Evolutionary conservation across 176 grass and related monocot species (phyloP).

Genomic region (Oropetium thomaeum): DNA sequence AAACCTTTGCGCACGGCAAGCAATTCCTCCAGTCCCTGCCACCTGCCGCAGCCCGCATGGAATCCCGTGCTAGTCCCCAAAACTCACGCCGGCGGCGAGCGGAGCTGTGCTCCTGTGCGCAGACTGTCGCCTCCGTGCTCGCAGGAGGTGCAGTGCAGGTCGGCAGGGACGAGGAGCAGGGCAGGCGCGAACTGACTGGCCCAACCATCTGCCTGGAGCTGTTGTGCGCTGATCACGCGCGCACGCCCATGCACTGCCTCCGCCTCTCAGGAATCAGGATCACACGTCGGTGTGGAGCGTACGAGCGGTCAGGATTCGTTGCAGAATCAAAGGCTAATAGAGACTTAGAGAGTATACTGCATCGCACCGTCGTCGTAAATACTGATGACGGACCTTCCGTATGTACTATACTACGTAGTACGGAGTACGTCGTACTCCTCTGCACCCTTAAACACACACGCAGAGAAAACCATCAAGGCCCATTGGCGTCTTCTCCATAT

Average conservation of each 20-base stretch:
- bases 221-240: too few species aligned
- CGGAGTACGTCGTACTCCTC: not conserved
- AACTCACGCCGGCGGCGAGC: not conserved
- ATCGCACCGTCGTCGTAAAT: not conserved
- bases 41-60: too few species aligned
- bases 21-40: not conserved
- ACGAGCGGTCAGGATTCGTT: not conserved
- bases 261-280: too few species aligned
- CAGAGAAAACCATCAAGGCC: not conserved
- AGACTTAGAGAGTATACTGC: not conserved
- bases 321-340: conserved; percentile 12
- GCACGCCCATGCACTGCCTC: too few species aligned
- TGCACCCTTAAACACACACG: not conserved
- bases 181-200: not conserved
- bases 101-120: not conserved
- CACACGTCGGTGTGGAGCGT: not conserved
- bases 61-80: not conserved
- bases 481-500: not conserved
- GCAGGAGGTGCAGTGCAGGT: not conserved
- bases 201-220: not conserved
- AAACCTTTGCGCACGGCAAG: not conserved
- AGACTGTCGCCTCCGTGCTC: not conserved
- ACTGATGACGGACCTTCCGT: not conserved
- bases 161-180: not conserved
- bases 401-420: too few species aligned